Percentiles rank a stretch among this genome's conserved stretches.
These are phyloP conservation scores for Phytophthora cryptogea DNA, from an alignment of 352 stramenopile genomes.

Conservation along the genomic window DNA sequence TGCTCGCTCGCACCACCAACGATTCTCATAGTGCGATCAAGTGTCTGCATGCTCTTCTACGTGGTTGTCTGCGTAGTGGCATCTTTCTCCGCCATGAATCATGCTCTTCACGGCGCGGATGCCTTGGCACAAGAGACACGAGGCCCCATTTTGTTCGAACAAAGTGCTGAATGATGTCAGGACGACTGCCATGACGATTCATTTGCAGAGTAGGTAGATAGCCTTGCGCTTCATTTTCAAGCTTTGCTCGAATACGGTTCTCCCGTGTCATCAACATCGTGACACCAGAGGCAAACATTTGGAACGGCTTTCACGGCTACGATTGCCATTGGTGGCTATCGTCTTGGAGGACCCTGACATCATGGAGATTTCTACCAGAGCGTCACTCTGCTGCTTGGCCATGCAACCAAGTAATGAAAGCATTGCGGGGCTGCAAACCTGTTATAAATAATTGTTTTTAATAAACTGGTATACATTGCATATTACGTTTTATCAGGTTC, in stretches of 20 bases:
- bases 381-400: slow-evolving; percentile 29
- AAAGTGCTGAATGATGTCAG: slow-evolving; percentile 11
- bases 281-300: no score
- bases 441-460: no score
- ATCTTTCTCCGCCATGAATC: not conserved
- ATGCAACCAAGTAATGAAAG: slow-evolving; percentile 26
- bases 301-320: no score
- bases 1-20: not conserved
- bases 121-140: slow-evolving; percentile 7
- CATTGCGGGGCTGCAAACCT: not conserved
- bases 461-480: no score
- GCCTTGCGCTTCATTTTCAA: no score
- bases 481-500: no score
- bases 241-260: no score
- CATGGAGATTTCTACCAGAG: slow-evolving; percentile 25
- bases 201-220: no score
- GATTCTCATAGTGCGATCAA: not conserved
- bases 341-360: slow-evolving; percentile 24
- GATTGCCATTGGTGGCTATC: not conserved
- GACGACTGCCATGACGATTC: not conserved
- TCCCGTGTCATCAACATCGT: no score
- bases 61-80: not conserved
- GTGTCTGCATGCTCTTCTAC: slow-evolving; percentile 1
- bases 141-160: not conserved
- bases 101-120: slow-evolving; percentile 1